Conservation (phyloP, 768 basidiomycete species). For the Sporobolomyces phaffii region DNA sequence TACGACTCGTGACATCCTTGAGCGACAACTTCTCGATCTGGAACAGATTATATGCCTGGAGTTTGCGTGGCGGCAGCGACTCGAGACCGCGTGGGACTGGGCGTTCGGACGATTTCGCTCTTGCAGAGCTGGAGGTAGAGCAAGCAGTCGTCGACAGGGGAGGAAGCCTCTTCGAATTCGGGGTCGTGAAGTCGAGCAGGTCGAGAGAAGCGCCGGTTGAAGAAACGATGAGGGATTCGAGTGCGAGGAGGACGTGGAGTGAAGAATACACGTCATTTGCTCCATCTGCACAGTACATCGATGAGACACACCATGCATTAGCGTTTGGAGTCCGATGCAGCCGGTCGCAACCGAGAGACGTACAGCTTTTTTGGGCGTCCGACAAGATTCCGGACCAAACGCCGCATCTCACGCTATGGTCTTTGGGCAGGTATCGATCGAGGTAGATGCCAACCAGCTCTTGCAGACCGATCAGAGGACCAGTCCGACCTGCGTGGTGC, state of each 20-base stretch:
- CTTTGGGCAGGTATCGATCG: conserved; percentile 29
- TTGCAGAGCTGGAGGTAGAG: too few relatives aligned
- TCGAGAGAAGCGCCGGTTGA: not conserved
- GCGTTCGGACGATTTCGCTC: too few relatives aligned
- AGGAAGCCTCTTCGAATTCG: not conserved
- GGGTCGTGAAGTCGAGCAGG: not conserved
- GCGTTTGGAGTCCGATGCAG: not conserved
- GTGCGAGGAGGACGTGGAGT: conserved; percentile 11
- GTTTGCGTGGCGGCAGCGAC: conserved; percentile 8
- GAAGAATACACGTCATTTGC: conserved; percentile 37
- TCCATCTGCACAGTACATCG: too few relatives aligned
- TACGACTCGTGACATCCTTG: not conserved
- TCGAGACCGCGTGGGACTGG: not conserved
- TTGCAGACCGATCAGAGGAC: conserved; percentile 29
- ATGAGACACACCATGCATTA: too few relatives aligned
- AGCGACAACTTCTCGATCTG: not conserved
- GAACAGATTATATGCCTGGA: conserved; percentile 15
- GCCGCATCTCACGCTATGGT: conserved; percentile 1
- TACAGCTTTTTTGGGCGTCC: conserved; percentile 18
- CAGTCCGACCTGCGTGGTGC: not conserved
- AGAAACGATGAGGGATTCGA: not conserved
- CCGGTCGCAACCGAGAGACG: not conserved
- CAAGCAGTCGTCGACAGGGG: not conserved
- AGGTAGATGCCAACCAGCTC: conserved; percentile 26
- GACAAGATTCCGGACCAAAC: conserved; percentile 4